Evolutionary conservation across 768 basidiomycete species (phyloP), one percentile per base, ranked within the genome.

Genomic region (Albatrellus ellisii): DNA sequence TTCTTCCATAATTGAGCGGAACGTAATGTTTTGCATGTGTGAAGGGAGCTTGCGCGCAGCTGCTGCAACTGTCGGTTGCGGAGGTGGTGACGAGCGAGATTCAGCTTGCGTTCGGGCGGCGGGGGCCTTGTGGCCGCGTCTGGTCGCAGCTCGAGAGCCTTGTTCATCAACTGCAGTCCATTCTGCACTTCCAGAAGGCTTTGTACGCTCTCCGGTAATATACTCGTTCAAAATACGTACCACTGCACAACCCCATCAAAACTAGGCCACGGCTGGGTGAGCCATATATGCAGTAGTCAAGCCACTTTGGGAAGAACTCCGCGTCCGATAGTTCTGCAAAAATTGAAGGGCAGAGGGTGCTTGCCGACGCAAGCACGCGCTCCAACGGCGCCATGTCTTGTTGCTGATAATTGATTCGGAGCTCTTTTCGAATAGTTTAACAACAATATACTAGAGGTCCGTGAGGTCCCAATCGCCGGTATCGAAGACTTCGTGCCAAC

Each of bases 281-380:
- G 79, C 95, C 95, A 98, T 33, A 88, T 61, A 55, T 92, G 80
- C 18, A 99, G 66, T 17, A 86, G 38, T 90, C 83, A 45, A 98
- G 68, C 91, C 92, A 99, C 57, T 95, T 94, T 3, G 90, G 87
- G 72, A 97, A 97, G 67, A 98, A 94, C 53, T 90, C 89, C 5
- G 73, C 70, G 57, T 94, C 87, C 48, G 98, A 63, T 10, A 99
- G 65, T 54, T 91, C 86, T 1, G 78, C 70, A 53, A 95, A 70
- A 46, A 94, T 73, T 4, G 83, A 77, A 0, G 75, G 60, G 6
- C 86, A 79, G 26, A 98, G 67, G 43, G 87, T 66, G 25, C 64
- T 57, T 9, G 69, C 66, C 95, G 95, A 99, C 1, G 67, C 65
- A 33, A 97, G 65, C 14, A 90, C 84, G 40, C 68, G 67, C 15